Conservation (phyloP, 1,284 basidiomycete species). For the Malassezia caprae region DNA sequence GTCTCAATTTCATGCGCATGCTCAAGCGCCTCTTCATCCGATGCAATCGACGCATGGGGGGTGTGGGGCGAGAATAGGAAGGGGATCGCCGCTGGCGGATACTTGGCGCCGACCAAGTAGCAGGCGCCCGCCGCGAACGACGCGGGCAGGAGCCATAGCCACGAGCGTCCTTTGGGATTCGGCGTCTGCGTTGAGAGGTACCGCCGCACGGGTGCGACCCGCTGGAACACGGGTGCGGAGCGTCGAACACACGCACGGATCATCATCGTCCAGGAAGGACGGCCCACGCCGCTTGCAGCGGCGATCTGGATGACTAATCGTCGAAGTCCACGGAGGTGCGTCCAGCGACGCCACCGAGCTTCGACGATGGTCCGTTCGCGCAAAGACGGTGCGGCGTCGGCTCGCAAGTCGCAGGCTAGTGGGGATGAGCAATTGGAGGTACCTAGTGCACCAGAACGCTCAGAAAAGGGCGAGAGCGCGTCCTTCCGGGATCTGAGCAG, state of each 20-base stretch:
- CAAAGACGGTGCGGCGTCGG: neutral
- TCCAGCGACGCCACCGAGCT: neutral
- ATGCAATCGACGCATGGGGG: neutral
- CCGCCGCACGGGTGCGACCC: neutral
- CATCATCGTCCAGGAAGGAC: neutral
- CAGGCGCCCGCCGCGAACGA: neutral
- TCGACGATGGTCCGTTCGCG: neutral
- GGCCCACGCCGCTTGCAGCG: neutral
- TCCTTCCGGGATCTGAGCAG: neutral
- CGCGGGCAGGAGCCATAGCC: neutral
- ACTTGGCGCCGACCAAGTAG: slow-evolving; percentile 11
- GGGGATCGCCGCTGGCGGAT: slow-evolving; percentile 10
- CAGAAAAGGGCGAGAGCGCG: neutral
- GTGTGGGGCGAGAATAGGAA: slow-evolving; percentile 14
- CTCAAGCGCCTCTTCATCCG: neutral
- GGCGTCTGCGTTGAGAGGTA: neutral
- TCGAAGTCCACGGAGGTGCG: neutral
- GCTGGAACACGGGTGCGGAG: neutral
- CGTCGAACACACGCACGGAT: neutral
- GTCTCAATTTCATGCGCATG: neutral
- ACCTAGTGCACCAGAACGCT: neutral
- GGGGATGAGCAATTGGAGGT: neutral
- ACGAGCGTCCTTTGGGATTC: neutral
- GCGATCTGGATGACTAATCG: neutral
- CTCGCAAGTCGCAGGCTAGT: neutral